These are phyloP conservation scores for Mrakia frigida DNA, from an alignment of 768 basidiomycete species.

Conservation along the genomic window DNA sequence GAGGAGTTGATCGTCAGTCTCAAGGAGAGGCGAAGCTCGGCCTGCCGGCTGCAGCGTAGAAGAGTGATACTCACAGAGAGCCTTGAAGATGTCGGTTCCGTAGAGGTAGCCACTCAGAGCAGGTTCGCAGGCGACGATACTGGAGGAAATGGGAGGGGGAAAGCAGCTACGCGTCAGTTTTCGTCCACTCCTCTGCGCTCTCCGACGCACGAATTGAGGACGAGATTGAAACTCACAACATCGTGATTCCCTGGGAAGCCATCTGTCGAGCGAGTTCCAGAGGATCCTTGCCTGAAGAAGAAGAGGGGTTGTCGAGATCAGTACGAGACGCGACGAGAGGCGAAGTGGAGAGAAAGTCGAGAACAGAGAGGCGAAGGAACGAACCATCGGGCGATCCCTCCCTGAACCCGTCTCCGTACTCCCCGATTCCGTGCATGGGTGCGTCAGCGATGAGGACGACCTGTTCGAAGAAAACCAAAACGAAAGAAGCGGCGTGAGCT, in stretches of 20 bases:
- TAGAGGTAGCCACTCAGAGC: conserved; percentile 29
- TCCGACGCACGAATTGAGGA: neutral
- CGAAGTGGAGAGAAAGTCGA: neutral
- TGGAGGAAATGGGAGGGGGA: neutral
- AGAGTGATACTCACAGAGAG: conserved; percentile 17
- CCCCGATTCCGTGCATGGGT: conserved; percentile 30
- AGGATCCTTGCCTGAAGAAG: conserved; percentile 24
- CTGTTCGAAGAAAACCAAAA: neutral
- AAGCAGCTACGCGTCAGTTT: neutral
- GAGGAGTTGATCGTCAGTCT: neutral
- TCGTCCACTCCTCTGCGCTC: neutral
- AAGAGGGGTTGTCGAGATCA: neutral
- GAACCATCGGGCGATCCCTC: conserved; percentile 27
- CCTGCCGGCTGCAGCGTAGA: too few relatives aligned
- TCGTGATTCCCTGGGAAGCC: conserved; percentile 27
- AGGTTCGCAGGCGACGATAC: conserved; percentile 32
- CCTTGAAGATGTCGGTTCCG: conserved; percentile 29
- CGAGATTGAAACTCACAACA: conserved; percentile 11
- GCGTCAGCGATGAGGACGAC: conserved; percentile 30
- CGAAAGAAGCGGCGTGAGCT: too few relatives aligned
- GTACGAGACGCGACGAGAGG: neutral
- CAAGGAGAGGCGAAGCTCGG: too few relatives aligned
- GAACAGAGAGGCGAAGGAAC: neutral
- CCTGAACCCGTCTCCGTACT: conserved; percentile 30
- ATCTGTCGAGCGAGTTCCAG: conserved; percentile 29